Evolutionary conservation across 2,329 filamentous ascomycete species (phyloP).

Genomic region (Metarhizium rileyi): DNA sequence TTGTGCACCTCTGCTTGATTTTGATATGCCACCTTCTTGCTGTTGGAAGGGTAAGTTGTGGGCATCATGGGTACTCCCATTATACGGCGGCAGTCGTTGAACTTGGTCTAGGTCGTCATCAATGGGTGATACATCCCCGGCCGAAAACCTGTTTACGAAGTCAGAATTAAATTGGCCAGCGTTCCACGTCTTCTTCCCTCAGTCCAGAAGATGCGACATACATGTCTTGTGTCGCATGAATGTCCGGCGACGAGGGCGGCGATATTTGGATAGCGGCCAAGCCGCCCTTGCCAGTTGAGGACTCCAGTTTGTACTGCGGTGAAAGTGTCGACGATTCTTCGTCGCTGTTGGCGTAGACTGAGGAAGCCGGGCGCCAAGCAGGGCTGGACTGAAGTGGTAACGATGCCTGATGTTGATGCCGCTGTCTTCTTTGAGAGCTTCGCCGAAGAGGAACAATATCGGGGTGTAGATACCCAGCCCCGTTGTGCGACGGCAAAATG

Average conservation of each 20-base stretch:
- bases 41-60: slow-evolving; percentile 9
- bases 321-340: slow-evolving; percentile 11
- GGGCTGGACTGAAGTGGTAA: slow-evolving; percentile 15
- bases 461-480: slow-evolving; percentile 14
- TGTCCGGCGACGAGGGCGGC: slow-evolving; percentile 48
- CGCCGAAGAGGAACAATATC: slow-evolving; percentile 24
- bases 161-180: background rate
- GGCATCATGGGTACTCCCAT: slow-evolving; percentile 8
- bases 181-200: background rate
- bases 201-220: slow-evolving; percentile 24
- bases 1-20: background rate
- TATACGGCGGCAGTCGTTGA: slow-evolving; percentile 18
- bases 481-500: slow-evolving; percentile 9
- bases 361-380: slow-evolving; percentile 42
- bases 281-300: slow-evolving; percentile 18
- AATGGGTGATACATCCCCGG: slow-evolving; percentile 41
- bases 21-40: slow-evolving; percentile 4
- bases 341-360: slow-evolving; percentile 37
- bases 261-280: slow-evolving; percentile 40
- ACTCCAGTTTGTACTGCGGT: slow-evolving; percentile 28
- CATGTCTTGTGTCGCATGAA: slow-evolving; percentile 25
- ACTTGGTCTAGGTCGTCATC: slow-evolving; percentile 33
- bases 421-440: slow-evolving; percentile 23
- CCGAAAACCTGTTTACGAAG: slow-evolving; percentile 12
- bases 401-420: slow-evolving; percentile 8